Evolutionary conservation across 768 basidiomycete species (phyloP), one percentile per base, ranked within the genome.

Genomic region (Cyclocybe aegerita): DNA sequence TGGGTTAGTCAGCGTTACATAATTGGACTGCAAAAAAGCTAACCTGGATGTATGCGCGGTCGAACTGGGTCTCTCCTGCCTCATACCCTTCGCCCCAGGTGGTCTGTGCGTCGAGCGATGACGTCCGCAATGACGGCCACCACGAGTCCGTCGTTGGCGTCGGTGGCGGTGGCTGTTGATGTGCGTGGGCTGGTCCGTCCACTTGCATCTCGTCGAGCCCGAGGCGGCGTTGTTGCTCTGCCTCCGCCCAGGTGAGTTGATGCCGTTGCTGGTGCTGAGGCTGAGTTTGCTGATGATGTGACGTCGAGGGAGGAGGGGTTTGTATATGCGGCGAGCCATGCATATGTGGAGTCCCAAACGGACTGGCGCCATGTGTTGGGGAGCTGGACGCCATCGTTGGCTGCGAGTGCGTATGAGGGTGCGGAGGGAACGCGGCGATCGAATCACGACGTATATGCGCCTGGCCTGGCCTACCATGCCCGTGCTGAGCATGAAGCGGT

Each of bases 31-130:
- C 45, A 39, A 48, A 50, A 47, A 41, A 40, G 60, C 57, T 37
- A 36, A 70, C 67, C 58, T 63, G 58, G 16, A 61, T 17, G 41
- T 60, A 67, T 29, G 54, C 58, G 34, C 55, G 54, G 45, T 60
- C 55, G 35, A 64, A 65, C 29, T 61, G 53, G 38, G 37, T 58
- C 46, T 44, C 56, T 16, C 46, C 53, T 38, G 56, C 51, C 15
- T 61, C 62, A 40, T 67, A 70, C 7, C 67, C 67, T 60, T 67
- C 61, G 15, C 48, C 52, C 9, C 56, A 55, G 3, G 56, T 52
- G 11, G 53, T 58, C 15, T 54, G 43, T 8, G 17, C 47, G 35
- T 40, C 45, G 53, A 10, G 12, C 53, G 44, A 15, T 35, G 42
- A 9, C 33, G 41, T 30, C 56, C 57, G 48, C 53, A 49, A 23